Evolutionary conservation across 225 moss, liverwort and hornwort genomes (phyloP).

Genomic region (Bryum argenteum): DNA sequence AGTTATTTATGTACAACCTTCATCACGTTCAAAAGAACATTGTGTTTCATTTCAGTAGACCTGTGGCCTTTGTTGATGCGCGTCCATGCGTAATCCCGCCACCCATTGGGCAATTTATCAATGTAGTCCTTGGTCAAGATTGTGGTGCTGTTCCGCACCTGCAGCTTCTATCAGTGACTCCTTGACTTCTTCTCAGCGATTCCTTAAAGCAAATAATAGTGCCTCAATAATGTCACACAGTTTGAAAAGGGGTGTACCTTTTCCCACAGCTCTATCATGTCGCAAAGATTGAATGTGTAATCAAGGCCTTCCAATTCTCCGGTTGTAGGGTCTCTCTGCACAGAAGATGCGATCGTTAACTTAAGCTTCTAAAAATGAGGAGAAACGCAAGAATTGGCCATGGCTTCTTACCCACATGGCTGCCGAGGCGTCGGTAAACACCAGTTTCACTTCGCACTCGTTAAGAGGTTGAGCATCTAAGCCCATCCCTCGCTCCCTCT

Average conservation of each 20-base stretch:
- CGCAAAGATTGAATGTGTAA: constrained; percentile 51
- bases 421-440: constrained; percentile 43
- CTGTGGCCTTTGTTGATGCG: constrained; percentile 71
- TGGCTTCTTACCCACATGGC: constrained; percentile 49
- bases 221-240: not conserved
- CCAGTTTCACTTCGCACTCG: constrained; percentile 47
- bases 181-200: not conserved
- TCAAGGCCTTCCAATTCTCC: constrained; percentile 48
- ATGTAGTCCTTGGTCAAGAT: constrained; percentile 54
- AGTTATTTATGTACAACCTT: too few relatives aligned
- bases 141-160: constrained; percentile 62
- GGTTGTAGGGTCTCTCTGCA: constrained; percentile 50
- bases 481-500: constrained; percentile 46
- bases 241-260: constrained; percentile 27
- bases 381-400: not conserved
- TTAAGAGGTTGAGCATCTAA: constrained; percentile 33
- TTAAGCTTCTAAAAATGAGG: not conserved
- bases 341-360: constrained; percentile 9
- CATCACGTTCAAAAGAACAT: not conserved
- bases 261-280: constrained; percentile 50
- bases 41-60: constrained; percentile 22
- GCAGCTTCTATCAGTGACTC: not conserved
- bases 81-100: constrained; percentile 67
- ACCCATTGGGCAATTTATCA: constrained; percentile 53
- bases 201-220: not conserved